Base-by-base conservation (phyloP, 1,284 basidiomycete species). In the Malassezia cuniculi region DNA sequence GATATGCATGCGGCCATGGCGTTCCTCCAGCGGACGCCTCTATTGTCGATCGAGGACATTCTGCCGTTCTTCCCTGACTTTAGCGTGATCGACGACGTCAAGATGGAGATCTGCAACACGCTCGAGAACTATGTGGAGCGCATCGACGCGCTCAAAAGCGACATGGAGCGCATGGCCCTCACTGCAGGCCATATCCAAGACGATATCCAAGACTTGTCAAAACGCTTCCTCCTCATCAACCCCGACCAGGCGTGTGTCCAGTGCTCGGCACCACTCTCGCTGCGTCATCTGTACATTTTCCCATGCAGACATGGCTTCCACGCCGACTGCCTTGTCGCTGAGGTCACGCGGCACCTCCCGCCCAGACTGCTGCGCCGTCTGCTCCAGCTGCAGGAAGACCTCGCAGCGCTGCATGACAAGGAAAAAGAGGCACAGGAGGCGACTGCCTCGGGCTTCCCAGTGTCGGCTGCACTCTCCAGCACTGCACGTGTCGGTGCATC, bases 51-150 rank as follows among this genome's bases (percentile, higher is more conserved):
- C 52, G 93, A 99, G 68, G 93, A 99, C 64, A 90, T 97, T 38
- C 71, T 99, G 17, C 93, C 93, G 3, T 97, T 95, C 78, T 97
- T 99, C 78, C 90, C 93, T 2, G 90, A 97, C 70, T 99, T 99
- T 69, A 86, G 90, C 10, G 85, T 97, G 50, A 95, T 99, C 55
- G 93, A 97, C 68, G 89, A 95, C 65, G 97, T 97, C 76, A 97
- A 97, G 69, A 84, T 90, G 55, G 89, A 97, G 70, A 97, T 97
- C 54, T 93, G 90, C 50, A 79, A 80, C 42, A 93, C 93, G 0
- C 72, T 99, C 46, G 93, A 97, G 67, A 81, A 82, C 4, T 97
- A 97, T 65, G 85, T 85, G 25, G 75, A 80, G 6, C 82, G 86
- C 55, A 97, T 97, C 41, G 86, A 90, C 50, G 72, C 73, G 29